These are phyloP conservation scores for Breynia disticha DNA, from an alignment of 441 rosid genomes.

Conservation along the genomic window DNA sequence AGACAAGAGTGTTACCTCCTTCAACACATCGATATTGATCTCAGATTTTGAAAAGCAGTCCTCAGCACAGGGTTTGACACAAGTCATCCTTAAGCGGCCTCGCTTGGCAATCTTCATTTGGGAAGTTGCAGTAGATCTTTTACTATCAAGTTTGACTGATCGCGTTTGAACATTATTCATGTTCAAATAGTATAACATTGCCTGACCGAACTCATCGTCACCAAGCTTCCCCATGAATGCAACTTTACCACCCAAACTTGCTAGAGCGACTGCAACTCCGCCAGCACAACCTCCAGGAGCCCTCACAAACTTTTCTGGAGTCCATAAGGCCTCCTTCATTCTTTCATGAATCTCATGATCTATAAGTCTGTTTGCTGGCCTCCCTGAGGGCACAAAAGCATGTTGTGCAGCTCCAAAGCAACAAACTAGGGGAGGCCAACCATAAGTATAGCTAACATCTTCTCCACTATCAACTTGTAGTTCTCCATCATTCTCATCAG, in stretches of 20 bases:
- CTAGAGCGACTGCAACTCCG: slow-evolving; percentile 80
- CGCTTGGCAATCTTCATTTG: slow-evolving; percentile 74
- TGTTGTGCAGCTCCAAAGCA: slow-evolving; percentile 90
- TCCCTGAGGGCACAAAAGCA: slow-evolving; percentile 85
- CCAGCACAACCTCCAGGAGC: slow-evolving; percentile 91
- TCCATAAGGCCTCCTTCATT: slow-evolving; percentile 58
- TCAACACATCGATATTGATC: slow-evolving; percentile 73
- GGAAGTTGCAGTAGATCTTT: slow-evolving; percentile 52
- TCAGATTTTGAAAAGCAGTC: slow-evolving; percentile 73
- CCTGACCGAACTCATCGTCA: slow-evolving; percentile 68
- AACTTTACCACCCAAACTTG: slow-evolving; percentile 78
- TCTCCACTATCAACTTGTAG: slow-evolving; percentile 50
- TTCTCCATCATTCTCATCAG: slow-evolving; percentile 51
- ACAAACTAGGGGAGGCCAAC: slow-evolving; percentile 96
- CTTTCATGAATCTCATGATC: slow-evolving; percentile 63
- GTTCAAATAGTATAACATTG: slow-evolving; percentile 70
- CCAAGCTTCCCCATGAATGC: slow-evolving; percentile 97
- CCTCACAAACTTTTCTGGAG: slow-evolving; percentile 58
- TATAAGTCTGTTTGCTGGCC: slow-evolving; percentile 74
- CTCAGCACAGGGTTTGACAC: slow-evolving; percentile 72
- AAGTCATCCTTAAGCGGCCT: slow-evolving; percentile 59
- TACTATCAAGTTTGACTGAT: slow-evolving; percentile 54
- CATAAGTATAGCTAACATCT: slow-evolving; percentile 60
- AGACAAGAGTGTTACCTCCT: slow-evolving; percentile 51
- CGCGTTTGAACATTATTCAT: slow-evolving; percentile 68